Percentiles rank a stretch among this genome's conserved stretches.
These are phyloP conservation scores for Globisporangium nagaii DNA, from an alignment of 352 stramenopile genomes.

Conservation along the genomic window DNA sequence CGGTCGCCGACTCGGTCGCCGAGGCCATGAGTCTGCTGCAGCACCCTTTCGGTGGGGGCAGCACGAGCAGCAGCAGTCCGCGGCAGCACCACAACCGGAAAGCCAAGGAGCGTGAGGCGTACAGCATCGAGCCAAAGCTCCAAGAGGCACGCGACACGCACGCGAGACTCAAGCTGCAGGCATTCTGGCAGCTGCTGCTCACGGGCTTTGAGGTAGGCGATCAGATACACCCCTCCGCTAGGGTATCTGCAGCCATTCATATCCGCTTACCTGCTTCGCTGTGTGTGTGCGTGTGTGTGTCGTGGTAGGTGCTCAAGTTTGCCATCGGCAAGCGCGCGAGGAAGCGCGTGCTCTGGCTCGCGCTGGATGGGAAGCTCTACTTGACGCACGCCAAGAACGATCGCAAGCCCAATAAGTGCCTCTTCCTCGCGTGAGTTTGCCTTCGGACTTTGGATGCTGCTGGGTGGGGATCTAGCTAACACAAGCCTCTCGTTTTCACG, in stretches of 20 bases:
- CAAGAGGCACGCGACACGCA: conserved; percentile 25
- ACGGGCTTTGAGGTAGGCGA: conserved; percentile 45
- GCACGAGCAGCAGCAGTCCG: conserved; percentile 4
- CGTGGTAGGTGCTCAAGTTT: conserved; percentile 31
- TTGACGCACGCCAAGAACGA: conserved; percentile 37
- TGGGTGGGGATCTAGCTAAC: no score
- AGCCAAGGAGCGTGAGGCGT: conserved; percentile 18
- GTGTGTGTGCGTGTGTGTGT: neutral
- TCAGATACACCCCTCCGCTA: neutral
- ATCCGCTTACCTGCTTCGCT: neutral
- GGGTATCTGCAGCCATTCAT: neutral
- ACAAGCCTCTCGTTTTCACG: neutral
- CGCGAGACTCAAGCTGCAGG: conserved; percentile 34
- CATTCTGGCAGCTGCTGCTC: conserved; percentile 49
- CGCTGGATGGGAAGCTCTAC: conserved; percentile 35
- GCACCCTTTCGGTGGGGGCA: conserved; percentile 7
- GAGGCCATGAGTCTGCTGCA: conserved; percentile 33
- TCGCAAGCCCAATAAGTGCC: conserved; percentile 27
- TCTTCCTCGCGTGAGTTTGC: conserved; percentile 47
- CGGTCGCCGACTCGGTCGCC: conserved; percentile 20
- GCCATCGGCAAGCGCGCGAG: conserved; percentile 39
- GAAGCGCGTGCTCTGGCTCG: conserved; percentile 46
- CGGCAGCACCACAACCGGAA: neutral
- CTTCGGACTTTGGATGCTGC: no score
- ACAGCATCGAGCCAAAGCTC: conserved; percentile 16